Base-by-base conservation (phyloP, 331 rosid species). In the Rosa hybrid region DNA sequence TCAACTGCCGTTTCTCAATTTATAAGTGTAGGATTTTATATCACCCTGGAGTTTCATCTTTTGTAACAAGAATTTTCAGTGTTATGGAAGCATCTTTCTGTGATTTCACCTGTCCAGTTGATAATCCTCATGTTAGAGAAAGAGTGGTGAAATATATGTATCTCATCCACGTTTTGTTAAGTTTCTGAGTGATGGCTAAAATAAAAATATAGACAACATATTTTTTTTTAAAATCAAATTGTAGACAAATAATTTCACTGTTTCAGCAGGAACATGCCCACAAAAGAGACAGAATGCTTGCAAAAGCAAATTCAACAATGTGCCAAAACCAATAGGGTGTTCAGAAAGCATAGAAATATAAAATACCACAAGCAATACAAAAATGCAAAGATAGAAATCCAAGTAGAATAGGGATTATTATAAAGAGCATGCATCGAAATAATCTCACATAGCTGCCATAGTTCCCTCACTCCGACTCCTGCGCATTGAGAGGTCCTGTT, bases 381-480 rank as follows among this genome's bases (percentile, higher is more conserved):
- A 54, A 54, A 46, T 41, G 60, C 68, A 81, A 14, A 30, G 6
- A 59, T 17, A 81, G 83, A 82, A 83, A 83, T 76, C 72, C 62
- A 20, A 30, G 23, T 20, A 30, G 2, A 6, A 53, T 30, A 12
- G 0, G 64, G 56, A 41, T 65, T 27, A 17, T 34, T 51, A 69
- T 49, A n/a, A 75, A 56, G 20, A 38, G 72, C 44, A 30, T 17
- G 49, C 75, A 45, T 48, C 62, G 76, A 71, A 57, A 50, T 71
- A 81, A 45, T 13, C 86, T 92, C 94, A 92, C 48, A 88, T 25
- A 80, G 83, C 87, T 76, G 83, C 93, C 78, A 95, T 78, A 56
- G 87, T 87, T 50, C 94, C 97, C 85, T 89, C 97, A 41, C 99
- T 92, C 77, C 85, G 91, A 78, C 92, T 95, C 88, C 92, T 85